Evolutionary conservation across 2,329 filamentous ascomycete species (phyloP).

Genomic region (Fusarium sp.): DNA sequence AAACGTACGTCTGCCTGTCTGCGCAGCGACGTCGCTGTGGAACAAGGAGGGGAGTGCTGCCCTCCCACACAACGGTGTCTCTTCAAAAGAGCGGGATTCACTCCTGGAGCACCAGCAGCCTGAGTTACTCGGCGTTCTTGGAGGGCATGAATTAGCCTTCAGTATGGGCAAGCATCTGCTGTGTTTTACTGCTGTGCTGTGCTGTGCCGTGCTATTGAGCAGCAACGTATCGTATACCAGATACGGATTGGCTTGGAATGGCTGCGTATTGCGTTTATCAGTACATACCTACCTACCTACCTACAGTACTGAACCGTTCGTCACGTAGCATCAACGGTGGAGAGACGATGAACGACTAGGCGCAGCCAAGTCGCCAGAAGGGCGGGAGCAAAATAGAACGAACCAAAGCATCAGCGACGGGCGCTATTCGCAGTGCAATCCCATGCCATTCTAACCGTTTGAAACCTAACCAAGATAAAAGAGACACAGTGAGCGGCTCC

Average conservation of each 20-base stretch:
- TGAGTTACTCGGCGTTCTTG: constrained; percentile 21
- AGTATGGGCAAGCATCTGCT: not conserved
- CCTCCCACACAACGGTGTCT: constrained; percentile 34
- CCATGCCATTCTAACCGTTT: constrained; percentile 19
- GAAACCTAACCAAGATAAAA: constrained; percentile 6
- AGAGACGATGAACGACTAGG: constrained; percentile 36
- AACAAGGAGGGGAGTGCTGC: constrained; percentile 38
- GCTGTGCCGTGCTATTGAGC: constrained; percentile 5
- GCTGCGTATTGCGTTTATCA: constrained; percentile 29
- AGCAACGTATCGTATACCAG: constrained; percentile 28
- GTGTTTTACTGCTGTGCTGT: not conserved
- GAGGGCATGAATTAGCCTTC: constrained; percentile 15
- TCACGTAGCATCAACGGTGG: constrained; percentile 45
- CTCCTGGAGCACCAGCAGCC: not conserved
- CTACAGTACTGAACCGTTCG: constrained; percentile 21
- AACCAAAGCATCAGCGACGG: constrained; percentile 25
- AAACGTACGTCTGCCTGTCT: constrained; percentile 32
- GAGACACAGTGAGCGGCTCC: constrained; percentile 7
- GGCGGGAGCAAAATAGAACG: constrained; percentile 33
- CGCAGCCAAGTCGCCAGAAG: constrained; percentile 34
- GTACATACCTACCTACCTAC: not conserved
- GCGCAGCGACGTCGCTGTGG: constrained; percentile 28
- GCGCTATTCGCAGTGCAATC: constrained; percentile 8
- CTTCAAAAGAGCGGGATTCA: constrained; percentile 43
- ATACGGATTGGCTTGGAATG: constrained; percentile 30